Percentiles rank a stretch among this genome's conserved stretches.
phyloP scores from a whole-genome alignment of 2,329 filamentous ascomycete genomes.

The Catunica adiposa region DNA sequence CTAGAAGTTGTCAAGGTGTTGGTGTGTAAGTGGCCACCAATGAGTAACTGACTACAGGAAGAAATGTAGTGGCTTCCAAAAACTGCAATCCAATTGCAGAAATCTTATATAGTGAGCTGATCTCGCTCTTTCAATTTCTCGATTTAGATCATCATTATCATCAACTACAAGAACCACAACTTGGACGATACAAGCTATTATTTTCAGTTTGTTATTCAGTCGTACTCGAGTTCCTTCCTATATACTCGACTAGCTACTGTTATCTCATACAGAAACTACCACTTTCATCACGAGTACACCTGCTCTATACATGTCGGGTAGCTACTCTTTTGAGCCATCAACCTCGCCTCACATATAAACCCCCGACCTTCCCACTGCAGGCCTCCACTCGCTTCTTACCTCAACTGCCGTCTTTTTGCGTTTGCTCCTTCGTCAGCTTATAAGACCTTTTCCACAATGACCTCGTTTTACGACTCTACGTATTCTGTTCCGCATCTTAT shows the following conservation, averaged over 20 bases:
- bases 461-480: neutral
- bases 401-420: neutral
- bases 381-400: neutral
- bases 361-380: neutral
- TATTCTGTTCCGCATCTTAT: neutral
- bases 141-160: neutral
- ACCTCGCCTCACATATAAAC: neutral
- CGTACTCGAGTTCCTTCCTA: neutral
- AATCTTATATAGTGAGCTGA: neutral
- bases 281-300: neutral
- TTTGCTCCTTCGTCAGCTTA: too few species aligned
- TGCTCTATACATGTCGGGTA: neutral
- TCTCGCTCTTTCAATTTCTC: neutral
- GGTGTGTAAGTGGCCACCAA: neutral
- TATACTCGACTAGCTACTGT: neutral
- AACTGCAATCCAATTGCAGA: neutral
- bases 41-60: too few species aligned
- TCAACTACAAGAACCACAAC: neutral
- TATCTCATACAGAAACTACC: neutral
- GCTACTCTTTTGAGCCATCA: neutral
- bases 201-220: neutral
- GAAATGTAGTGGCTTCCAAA: too few species aligned
- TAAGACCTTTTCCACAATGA: neutral
- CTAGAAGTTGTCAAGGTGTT: neutral
- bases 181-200: neutral